Conservation (phyloP, 257 asterid species). For the Solanum acaule region DNA sequence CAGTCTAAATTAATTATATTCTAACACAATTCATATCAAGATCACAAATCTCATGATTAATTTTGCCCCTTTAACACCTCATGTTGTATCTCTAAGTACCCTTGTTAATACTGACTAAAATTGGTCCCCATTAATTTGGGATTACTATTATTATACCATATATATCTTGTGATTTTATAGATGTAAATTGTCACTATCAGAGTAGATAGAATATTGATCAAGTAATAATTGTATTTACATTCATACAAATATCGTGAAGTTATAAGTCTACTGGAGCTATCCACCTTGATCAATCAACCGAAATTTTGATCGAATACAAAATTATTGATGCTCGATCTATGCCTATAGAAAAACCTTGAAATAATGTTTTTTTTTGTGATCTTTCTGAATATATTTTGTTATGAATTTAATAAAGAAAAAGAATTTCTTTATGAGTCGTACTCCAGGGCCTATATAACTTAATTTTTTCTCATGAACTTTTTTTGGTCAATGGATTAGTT, state of each 20-base stretch:
- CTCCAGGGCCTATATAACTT: not conserved
- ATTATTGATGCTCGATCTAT: not conserved
- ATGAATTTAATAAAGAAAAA: too few species aligned
- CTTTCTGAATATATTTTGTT: too few species aligned
- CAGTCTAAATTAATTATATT: not conserved
- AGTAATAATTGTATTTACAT: not conserved
- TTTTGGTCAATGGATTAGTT: not conserved
- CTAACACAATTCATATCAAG: not conserved
- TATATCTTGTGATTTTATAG: not conserved
- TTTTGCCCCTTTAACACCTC: not conserved
- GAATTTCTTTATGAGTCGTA: not conserved
- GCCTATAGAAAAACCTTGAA: not conserved
- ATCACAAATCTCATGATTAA: not conserved
- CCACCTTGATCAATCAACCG: not conserved
- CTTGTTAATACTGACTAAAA: not conserved
- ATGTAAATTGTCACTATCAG: not conserved
- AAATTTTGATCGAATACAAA: too few species aligned
- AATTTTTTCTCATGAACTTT: not conserved
- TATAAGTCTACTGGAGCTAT: not conserved
- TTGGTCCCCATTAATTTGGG: not conserved
- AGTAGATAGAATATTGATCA: not conserved
- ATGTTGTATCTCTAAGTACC: not conserved
- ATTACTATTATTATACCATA: not conserved
- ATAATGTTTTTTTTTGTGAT: too few species aligned
- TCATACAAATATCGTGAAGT: not conserved